Evolutionary conservation across 1,139 yeast species (phyloP), one percentile per base, ranked within the genome.

Genomic region (Hyphopichia khmerensis): DNA sequence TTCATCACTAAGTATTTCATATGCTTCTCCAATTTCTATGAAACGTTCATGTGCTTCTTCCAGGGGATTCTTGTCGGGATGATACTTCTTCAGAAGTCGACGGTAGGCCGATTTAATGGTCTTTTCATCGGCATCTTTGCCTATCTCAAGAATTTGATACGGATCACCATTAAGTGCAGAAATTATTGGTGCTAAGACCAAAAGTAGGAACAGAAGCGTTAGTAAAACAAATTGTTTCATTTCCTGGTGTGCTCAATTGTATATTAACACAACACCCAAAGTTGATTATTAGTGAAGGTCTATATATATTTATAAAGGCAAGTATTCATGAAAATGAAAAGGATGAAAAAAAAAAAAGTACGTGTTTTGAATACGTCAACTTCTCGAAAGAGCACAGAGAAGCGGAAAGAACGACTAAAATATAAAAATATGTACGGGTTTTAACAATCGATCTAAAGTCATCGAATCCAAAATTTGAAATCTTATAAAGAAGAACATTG

Each of bases 1-100:
- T 13, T 77, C 65, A 59, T 91, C 91, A 46, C 84, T 79, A 48
- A 93, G 75, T 11, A 90, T 88, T 48, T 91, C 98, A 61, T 93
- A 93, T 0, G 98, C 98, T 53, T 87, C 96, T 8, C 96, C 96
- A 24, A 93, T 80, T 61, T 90, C 96, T 41, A 93, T 84, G 63
- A 90, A 93, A 64, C 79, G 84, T 44, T 85, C 84, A 50, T 87
- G 91, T 2, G 97, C 96, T 35, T 77, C 84, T 18, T 87, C 93
- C 50, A 84, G 80, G 4, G 74, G 85, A 57, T 93, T 93, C 69
- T 95, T 93, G 63, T 93, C 99, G 1, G 99, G 99, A 59, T 93
- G 99, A 63, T 80, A 90, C 57, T 87, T 88, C 62, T 90, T 86
- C 51, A 95, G 84, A 50, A 93, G 70, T 47, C 80, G 80, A 52